Conservation (phyloP, 2,329 filamentous ascomycete species). For the Diplodia mutila region DNA sequence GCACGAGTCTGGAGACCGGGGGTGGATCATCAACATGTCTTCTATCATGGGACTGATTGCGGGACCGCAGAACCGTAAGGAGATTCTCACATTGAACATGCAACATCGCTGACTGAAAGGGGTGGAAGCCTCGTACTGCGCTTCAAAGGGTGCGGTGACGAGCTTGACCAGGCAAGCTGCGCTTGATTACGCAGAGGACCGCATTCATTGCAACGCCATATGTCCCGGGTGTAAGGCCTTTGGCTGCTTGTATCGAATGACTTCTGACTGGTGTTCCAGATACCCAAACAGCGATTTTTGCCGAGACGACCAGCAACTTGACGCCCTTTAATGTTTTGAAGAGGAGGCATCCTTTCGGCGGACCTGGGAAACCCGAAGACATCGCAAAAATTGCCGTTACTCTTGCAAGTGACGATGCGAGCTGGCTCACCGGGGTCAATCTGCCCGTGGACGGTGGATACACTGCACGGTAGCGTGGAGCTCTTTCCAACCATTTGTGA, state of each 20-base stretch:
- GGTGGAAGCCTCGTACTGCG: constrained; percentile 49
- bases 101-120: no score
- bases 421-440: constrained; percentile 47
- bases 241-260: neutral
- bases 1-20: constrained; percentile 41
- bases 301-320: neutral
- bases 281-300: neutral
- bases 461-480: constrained; percentile 24
- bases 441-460: constrained; percentile 50
- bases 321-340: neutral
- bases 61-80: constrained; percentile 29
- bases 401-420: constrained; percentile 51
- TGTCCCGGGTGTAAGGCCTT: constrained; percentile 54
- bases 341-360: constrained; percentile 39
- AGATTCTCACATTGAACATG: neutral
- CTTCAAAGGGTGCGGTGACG: constrained; percentile 55
- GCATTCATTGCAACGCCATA: constrained; percentile 59
- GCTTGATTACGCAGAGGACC: constrained; percentile 53
- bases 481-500: no score
- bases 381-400: constrained; percentile 48
- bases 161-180: constrained; percentile 53
- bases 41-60: constrained; percentile 45
- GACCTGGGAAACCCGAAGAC: constrained; percentile 37
- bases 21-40: constrained; percentile 60
- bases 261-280: neutral